phyloP scores from a whole-genome alignment of 352 stramenopile genomes.

The Halophytophthora batemanensis region DNA sequence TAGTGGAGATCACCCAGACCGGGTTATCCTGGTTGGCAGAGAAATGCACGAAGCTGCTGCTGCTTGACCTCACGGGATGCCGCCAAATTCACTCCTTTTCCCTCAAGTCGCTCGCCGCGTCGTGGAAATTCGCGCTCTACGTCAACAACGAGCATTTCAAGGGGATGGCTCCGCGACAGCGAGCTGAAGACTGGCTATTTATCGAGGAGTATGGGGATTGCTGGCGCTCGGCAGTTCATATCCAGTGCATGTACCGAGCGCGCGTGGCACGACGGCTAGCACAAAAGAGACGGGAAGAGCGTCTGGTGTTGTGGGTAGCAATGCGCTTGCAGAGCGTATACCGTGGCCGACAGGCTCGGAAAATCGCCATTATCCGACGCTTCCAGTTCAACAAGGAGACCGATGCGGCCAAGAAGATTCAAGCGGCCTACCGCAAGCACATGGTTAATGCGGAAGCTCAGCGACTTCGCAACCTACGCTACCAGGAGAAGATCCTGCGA shows the following conservation, averaged over 20 bases:
- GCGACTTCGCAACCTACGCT: constrained; percentile 12
- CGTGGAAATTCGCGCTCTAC: constrained; percentile 62
- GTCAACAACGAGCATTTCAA: constrained; percentile 52
- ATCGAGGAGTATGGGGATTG: constrained; percentile 86
- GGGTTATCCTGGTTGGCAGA: constrained; percentile 85
- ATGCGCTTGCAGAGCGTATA: constrained; percentile 63
- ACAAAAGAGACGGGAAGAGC: constrained; percentile 43
- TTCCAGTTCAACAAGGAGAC: constrained; percentile 55
- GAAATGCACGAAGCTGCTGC: constrained; percentile 53
- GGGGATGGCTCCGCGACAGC: constrained; percentile 70
- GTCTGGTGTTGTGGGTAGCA: constrained; percentile 48
- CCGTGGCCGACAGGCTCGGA: constrained; percentile 54
- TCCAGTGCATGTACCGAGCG: constrained; percentile 69
- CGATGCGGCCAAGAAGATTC: constrained; percentile 55
- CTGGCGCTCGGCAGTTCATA: constrained; percentile 58
- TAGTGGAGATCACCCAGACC: constrained; percentile 67
- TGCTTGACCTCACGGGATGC: constrained; percentile 65
- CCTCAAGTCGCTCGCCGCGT: constrained; percentile 46
- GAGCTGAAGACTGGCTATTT: constrained; percentile 74
- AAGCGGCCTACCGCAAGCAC: constrained; percentile 34
- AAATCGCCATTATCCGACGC: constrained; percentile 33
- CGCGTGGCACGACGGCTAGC: constrained; percentile 42
- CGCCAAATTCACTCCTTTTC: constrained; percentile 41
- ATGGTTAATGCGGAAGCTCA: constrained; percentile 12
- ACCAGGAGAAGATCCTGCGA: constrained; percentile 15